Conservation (phyloP, 1,139 yeast species). For the Hansenula anomala region DNA sequence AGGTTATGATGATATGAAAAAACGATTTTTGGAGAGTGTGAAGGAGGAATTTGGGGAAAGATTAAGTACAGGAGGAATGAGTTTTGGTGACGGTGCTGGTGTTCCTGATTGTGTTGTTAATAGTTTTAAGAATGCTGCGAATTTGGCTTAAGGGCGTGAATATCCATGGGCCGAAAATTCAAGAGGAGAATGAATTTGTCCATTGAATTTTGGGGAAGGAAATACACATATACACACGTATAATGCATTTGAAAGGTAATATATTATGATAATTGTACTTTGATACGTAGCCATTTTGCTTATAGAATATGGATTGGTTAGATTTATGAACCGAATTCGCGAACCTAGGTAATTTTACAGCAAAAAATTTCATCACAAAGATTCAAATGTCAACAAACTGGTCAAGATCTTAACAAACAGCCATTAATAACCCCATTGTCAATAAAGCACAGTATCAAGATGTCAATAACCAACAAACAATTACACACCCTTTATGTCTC, state of each 20-base stretch:
- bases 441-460: background rate
- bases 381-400: too few relatives aligned
- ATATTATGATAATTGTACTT: too few relatives aligned
- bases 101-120: constrained; percentile 82
- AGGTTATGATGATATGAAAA: constrained; percentile 55
- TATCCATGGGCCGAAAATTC: background rate
- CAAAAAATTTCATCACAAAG: too few relatives aligned
- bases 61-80: constrained; percentile 73
- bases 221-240: too few relatives aligned
- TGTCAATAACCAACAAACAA: background rate
- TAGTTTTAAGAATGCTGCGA: constrained; percentile 51
- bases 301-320: background rate
- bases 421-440: background rate
- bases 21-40: constrained; percentile 32
- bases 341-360: too few relatives aligned
- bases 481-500: constrained; percentile 53
- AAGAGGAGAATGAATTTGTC: background rate
- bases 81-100: constrained; percentile 79
- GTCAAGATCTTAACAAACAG: too few relatives aligned
- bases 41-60: constrained; percentile 33
- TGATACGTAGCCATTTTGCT: too few relatives aligned
- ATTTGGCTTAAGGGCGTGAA: too few relatives aligned
- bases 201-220: too few relatives aligned
- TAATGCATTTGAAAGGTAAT: too few relatives aligned
- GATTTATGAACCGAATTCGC: too few relatives aligned